Conservation (phyloP, 1,284 basidiomycete genomes). For the Microbotryomycetes sp. region DNA sequence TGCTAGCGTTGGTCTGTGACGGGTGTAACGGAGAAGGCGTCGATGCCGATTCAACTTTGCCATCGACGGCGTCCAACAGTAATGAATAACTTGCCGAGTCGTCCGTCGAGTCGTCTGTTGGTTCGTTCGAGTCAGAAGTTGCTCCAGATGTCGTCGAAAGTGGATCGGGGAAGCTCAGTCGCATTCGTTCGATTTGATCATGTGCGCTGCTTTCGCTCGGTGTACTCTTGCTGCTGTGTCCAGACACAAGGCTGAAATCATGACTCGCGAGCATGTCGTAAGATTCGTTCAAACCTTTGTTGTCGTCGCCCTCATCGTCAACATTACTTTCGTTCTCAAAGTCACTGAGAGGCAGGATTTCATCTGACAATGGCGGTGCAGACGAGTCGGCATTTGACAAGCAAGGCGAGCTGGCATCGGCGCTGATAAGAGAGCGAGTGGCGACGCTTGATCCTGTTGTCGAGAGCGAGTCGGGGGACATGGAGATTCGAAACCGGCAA, state of each 20-base stretch:
- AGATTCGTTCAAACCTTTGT: neutral
- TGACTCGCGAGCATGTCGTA: neutral
- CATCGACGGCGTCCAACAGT: too few relatives aligned
- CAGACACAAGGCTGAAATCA: neutral
- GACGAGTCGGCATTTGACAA: neutral
- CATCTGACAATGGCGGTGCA: neutral
- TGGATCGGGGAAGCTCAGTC: neutral
- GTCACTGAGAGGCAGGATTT: neutral
- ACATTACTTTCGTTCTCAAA: neutral
- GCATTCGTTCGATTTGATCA: too few relatives aligned
- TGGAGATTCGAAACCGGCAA: too few relatives aligned
- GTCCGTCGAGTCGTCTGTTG: too few relatives aligned
- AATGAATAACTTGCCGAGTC: too few relatives aligned
- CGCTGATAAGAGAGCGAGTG: neutral
- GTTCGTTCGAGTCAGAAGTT: too few relatives aligned
- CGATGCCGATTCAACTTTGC: too few relatives aligned
- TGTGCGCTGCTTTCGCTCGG: neutral
- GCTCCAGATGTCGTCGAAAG: neutral
- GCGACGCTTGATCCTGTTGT: too few relatives aligned
- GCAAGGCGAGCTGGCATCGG: neutral
- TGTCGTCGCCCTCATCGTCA: neutral
- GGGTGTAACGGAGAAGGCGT: too few relatives aligned
- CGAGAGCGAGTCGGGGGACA: neutral
- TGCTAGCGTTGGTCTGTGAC: too few relatives aligned
- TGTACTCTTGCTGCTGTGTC: neutral